Conservation (phyloP, 2,329 filamentous ascomycete species). For the Fusarium coffeatum region DNA sequence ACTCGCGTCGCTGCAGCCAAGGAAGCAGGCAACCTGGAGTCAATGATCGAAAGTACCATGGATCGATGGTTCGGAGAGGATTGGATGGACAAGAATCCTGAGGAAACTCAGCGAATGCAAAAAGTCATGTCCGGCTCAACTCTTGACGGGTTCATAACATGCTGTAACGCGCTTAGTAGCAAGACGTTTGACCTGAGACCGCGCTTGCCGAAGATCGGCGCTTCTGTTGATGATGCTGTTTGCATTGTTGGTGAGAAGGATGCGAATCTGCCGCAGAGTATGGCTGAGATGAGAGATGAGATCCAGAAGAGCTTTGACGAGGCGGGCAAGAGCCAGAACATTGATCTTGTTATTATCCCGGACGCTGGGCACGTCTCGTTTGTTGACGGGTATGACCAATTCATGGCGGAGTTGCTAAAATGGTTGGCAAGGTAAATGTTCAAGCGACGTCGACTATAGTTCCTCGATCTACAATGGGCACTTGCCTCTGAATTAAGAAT, state of each 20-base stretch:
- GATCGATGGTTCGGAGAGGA: constrained; percentile 56
- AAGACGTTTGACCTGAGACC: constrained; percentile 54
- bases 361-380: constrained; percentile 55
- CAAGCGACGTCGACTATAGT: background rate
- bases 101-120: constrained; percentile 52
- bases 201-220: constrained; percentile 50
- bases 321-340: constrained; percentile 40
- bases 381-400: constrained; percentile 53
- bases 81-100: constrained; percentile 52
- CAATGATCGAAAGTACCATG: constrained; percentile 49
- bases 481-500: background rate
- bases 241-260: constrained; percentile 57
- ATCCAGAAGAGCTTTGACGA: constrained; percentile 50
- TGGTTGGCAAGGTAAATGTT: constrained; percentile 15
- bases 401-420: constrained; percentile 23
- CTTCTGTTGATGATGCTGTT: constrained; percentile 51
- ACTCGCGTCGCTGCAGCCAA: constrained; percentile 51
- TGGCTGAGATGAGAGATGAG: constrained; percentile 53
- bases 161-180: constrained; percentile 53
- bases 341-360: constrained; percentile 52
- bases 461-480: background rate
- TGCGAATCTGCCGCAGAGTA: constrained; percentile 54
- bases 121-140: constrained; percentile 53
- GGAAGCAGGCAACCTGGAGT: constrained; percentile 49
- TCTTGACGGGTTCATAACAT: constrained; percentile 57